Evolutionary conservation across 2,329 filamentous ascomycete genomes (phyloP).

Genomic region (Clonostachys solani): DNA sequence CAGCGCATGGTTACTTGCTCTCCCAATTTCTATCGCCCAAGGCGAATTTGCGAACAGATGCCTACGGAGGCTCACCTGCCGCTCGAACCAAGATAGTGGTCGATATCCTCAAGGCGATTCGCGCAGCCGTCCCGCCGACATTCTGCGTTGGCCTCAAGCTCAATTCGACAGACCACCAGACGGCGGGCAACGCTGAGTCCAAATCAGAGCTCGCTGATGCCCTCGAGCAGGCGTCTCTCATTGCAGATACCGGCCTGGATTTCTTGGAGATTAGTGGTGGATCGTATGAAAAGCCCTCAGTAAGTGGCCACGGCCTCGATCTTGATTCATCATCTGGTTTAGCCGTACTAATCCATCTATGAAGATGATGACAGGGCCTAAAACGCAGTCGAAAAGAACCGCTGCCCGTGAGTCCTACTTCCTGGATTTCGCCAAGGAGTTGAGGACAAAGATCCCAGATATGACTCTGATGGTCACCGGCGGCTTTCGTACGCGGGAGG

Average conservation of each 20-base stretch:
- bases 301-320: constrained; percentile 13
- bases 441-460: constrained; percentile 36
- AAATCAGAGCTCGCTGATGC: constrained; percentile 38
- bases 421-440: constrained; percentile 56
- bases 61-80: constrained; percentile 47
- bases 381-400: constrained; percentile 25
- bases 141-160: constrained; percentile 52
- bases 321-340: constrained; percentile 1
- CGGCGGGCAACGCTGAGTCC: constrained; percentile 13
- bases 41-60: constrained; percentile 47
- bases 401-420: constrained; percentile 62
- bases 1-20: constrained; percentile 53
- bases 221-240: constrained; percentile 51
- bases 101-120: constrained; percentile 41
- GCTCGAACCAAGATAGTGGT: constrained; percentile 45
- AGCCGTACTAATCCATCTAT: not conserved
- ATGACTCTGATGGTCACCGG: constrained; percentile 55
- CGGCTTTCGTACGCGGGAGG: constrained; percentile 49
- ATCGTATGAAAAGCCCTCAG: constrained; percentile 46
- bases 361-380: constrained; percentile 25
- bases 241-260: constrained; percentile 49
- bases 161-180: constrained; percentile 54
- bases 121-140: constrained; percentile 22
- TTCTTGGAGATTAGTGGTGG: constrained; percentile 68
- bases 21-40: constrained; percentile 48